Percentiles rank a stretch among this genome's conserved stretches.
These are phyloP conservation scores for Globisporangium spiculum DNA, from an alignment of 352 stramenopile genomes.

Conservation along the genomic window DNA sequence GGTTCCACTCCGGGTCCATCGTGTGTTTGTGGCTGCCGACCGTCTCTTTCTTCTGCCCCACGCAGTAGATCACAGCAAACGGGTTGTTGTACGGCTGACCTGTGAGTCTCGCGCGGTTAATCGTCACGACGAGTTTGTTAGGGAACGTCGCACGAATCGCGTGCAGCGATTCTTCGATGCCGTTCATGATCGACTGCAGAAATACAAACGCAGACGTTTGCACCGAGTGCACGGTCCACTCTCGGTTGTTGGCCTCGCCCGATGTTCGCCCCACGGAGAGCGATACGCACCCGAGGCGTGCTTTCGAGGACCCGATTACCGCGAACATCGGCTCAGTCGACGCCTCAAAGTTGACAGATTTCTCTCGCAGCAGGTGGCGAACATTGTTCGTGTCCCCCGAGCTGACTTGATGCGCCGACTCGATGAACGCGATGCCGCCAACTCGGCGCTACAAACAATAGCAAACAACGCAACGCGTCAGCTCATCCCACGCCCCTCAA, in stretches of 20 bases:
- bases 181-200: conserved; percentile 69
- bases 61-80: conserved; percentile 74
- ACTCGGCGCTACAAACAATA: conserved; percentile 31
- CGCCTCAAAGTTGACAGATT: conserved; percentile 82
- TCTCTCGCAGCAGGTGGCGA: conserved; percentile 60
- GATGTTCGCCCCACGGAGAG: conserved; percentile 75
- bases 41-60: conserved; percentile 86
- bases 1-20: conserved; percentile 90
- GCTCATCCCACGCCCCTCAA: not conserved
- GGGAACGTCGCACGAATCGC: conserved; percentile 83
- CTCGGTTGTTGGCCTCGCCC: conserved; percentile 64
- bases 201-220: conserved; percentile 88
- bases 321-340: conserved; percentile 84
- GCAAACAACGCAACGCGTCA: not conserved
- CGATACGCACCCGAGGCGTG: conserved; percentile 67
- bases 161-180: conserved; percentile 70
- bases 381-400: conserved; percentile 50
- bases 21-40: conserved; percentile 86
- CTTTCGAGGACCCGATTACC: conserved; percentile 69
- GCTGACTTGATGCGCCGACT: conserved; percentile 71
- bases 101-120: conserved; percentile 78
- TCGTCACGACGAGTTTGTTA: conserved; percentile 89
- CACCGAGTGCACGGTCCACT: conserved; percentile 84
- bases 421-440: conserved; percentile 83
- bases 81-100: conserved; percentile 88